Conservation (phyloP, 2,329 filamentous ascomycete species). For the Aspergillus ibericus region DNA sequence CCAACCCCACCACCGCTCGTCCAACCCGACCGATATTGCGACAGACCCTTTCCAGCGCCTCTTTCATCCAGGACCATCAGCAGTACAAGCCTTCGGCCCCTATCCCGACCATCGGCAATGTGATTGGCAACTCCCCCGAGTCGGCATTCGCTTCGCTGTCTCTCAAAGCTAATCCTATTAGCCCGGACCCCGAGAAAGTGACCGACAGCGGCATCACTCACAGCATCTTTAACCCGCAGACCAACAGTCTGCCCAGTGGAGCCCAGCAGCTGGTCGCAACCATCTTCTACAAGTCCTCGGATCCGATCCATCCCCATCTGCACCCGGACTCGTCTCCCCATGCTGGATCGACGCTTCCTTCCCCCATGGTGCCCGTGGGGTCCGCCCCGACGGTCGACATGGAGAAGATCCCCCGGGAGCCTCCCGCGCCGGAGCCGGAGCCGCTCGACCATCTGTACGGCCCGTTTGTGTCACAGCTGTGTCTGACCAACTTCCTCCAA, state of each 20-base stretch:
- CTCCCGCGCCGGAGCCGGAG: constrained; percentile 54
- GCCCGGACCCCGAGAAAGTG: constrained; percentile 40
- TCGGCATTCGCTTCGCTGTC: constrained; percentile 25
- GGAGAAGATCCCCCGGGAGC: constrained; percentile 55
- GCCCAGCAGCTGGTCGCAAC: constrained; percentile 49
- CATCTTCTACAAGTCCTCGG: constrained; percentile 49
- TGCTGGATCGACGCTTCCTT: constrained; percentile 33
- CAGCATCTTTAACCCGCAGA: constrained; percentile 47
- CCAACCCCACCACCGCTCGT: constrained; percentile 26
- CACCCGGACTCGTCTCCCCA: constrained; percentile 50
- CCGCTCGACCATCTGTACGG: constrained; percentile 58
- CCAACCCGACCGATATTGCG: constrained; percentile 44
- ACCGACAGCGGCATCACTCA: constrained; percentile 49
- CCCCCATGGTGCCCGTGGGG: constrained; percentile 45
- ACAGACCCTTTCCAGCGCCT: constrained; percentile 44
- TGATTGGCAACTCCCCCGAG: constrained; percentile 34
- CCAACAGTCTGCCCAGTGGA: constrained; percentile 40
- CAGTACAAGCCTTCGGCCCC: constrained; percentile 46
- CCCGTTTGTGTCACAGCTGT: constrained; percentile 55
- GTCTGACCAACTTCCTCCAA: constrained; percentile 57
- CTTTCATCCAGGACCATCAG: constrained; percentile 51
- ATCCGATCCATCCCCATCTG: constrained; percentile 46
- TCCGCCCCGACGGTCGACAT: constrained; percentile 54
- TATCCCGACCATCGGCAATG: constrained; percentile 38
- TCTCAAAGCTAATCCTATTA: constrained; percentile 39